Base-by-base conservation (phyloP, 1,284 basidiomycete species). In the Rhodotorula sp. region DNA sequence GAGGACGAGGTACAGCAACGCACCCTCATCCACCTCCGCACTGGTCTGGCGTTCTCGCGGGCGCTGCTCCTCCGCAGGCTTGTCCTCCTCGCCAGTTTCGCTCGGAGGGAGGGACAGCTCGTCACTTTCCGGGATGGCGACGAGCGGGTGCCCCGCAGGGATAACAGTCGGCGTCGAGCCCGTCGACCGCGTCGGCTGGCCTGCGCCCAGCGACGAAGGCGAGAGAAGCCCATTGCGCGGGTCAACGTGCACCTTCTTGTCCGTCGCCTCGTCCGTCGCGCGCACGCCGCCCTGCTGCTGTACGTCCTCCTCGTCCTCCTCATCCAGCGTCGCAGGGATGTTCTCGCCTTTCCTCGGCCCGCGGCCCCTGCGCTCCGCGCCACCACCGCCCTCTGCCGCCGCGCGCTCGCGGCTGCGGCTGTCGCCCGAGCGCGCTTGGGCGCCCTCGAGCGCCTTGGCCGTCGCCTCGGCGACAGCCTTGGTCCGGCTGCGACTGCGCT, bases 121-220 rank as follows among this genome's bases (percentile, higher is more conserved):
- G 34, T 76, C 75, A 48, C 57, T 34, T 61, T 76, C 75, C 25
- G 72, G 70, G n/a, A 76, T 70, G 2, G 68, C 57, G 4, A 76
- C 63, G 32, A 76, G 66, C 8, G 68, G 66, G 21, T 73, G 53
- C 12, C 58, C 63, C 3, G 56, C 55, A 15, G 67, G 70, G 1
- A 66, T 48, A 36, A 74, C 72, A 2, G 48, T 51, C 17, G 70
- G 66, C 5, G 66, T 70, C 25, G 70, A 46, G 8, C 70, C 63
- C 5, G 67, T 69, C 27, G 70, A 57, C 13, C 17, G 27, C 15
- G 29, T n/a, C 29, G 25, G n/a, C 51, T 46, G 21, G 46, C 29
- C 15, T 3, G 50, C 50, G 10, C 50, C 50, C 44, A 36, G 10
- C 19, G 27, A 22, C 8, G 50, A 27, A 10, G 53, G 48, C 10